Evolutionary conservation across 768 basidiomycete genomes (phyloP), one percentile per base, ranked within the genome.

Genomic region (Agrocybe praecox): DNA sequence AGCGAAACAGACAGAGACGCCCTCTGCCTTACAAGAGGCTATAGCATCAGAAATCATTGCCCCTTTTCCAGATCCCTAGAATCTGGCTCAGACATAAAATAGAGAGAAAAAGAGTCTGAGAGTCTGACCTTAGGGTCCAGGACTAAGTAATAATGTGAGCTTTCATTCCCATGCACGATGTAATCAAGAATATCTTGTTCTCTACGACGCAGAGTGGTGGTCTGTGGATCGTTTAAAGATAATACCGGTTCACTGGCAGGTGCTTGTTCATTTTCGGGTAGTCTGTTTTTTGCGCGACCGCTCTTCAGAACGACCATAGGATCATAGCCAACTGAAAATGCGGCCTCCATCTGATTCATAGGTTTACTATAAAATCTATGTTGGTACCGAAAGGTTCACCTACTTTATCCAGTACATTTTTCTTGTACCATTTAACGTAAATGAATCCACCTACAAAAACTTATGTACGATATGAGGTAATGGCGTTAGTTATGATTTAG

Each of bases 21-120:
- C 80, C 42, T 81, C 80, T 3, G 92, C 93, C 50, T 86, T 75
- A 60, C 86, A 87, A 3, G 80, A 77, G 19, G 83, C 72, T 90
- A 95, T 94, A 2, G 89, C 82, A 53, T 94, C 88, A 52, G 94
- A 78, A 55, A 94, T 84, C 90, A 91, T 88, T 1, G 89, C 89
- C 12, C 87, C 86, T 74, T 94, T 92, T 7, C 90, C 89, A 17
- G 86, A 83, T n/a, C 92, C 89, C 85, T 89, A 51, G 1, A 29
- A 50, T 53, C 19, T 23, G 8, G 21, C 42, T 44, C 6, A 47
- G 57, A 17, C 24, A 22, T 56, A n/a, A 14, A 19, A 15, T 33
- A 17, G 19, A 17, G 17, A 55, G 56, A 15, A 43, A 33, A 6
- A 17, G 7, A 19, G 15, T 17, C 17, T 29, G 23, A 32, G 11